Base-by-base conservation (phyloP, 106 monocot genomes). In the Agapanthus africanus region DNA sequence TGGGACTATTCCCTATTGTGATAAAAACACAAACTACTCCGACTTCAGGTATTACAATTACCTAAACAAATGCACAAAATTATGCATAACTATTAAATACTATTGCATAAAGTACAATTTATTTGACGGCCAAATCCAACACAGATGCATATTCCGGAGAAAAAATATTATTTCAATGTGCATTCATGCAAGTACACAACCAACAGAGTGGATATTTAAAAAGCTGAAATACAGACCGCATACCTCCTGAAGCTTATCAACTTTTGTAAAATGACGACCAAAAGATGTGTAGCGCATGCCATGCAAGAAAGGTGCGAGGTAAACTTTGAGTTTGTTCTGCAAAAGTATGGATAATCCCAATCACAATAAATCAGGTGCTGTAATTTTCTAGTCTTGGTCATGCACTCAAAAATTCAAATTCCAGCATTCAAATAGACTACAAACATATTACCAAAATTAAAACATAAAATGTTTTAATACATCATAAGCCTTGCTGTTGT, bases 241-340 rank as follows among this genome's bases (percentile, higher is more conserved):
- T 81, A 88, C 88, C 84, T 79, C 82, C 35, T 72, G 34, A 35
- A 85, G 74, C 71, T 85, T 88, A 33, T 79, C 77, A 65, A 66
- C 59, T 76, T 85, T 81, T 21, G 81, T 85, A 44, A 85, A 85
- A 73, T 88, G 84, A 31, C 82, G 79, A 16, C 85, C 85, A 75
- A 71, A 85, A 26, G 88, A 85, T 62, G 79, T 79, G 47, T 79
- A 84, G 59, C 79, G 79, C 69, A 77, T 70, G 11, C 84, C 88
- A 85, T 82, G 79, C 19, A 88, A 54, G 25, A 88, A 79, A 47
- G 88, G 88, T 59, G 78, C 77, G 52, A 88, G 79, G 78, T 85
- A 88, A 49, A 82, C 81, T 57, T 71, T 85, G 51, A 88, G 76
- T 51, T 77, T 85, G 28, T 59, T 68, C 88, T 88, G 77, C 40